These are phyloP conservation scores for Fusarium sp. DNA, from an alignment of 2,329 filamentous ascomycete species.

Conservation along the genomic window DNA sequence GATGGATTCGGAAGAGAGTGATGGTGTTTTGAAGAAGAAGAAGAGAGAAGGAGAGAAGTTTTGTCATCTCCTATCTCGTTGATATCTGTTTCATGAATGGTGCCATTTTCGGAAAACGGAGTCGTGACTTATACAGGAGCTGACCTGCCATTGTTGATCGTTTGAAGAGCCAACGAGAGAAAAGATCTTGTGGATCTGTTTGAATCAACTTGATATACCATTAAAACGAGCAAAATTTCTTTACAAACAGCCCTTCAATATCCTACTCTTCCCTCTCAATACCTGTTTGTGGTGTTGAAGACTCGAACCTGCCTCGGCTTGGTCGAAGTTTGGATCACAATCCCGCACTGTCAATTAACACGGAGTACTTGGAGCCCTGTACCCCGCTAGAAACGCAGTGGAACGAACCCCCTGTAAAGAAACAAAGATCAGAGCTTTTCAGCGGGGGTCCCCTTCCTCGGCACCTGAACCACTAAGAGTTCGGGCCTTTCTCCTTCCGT, in stretches of 20 bases:
- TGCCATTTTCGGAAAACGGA: conserved; percentile 12
- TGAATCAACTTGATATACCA: background rate
- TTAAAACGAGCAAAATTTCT: background rate
- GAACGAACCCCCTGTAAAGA: conserved; percentile 25
- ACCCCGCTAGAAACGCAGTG: conserved; percentile 32
- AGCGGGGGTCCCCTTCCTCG: conserved; percentile 20
- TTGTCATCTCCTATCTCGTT: background rate
- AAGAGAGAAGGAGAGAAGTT: background rate
- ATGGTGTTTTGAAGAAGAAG: background rate
- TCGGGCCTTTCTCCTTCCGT: background rate
- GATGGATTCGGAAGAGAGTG: background rate
- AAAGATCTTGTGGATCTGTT: background rate
- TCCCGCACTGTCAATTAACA: conserved; percentile 31
- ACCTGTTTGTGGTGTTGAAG: background rate
- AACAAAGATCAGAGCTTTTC: conserved; percentile 25
- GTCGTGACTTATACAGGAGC: conserved; percentile 3
- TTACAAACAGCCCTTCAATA: background rate
- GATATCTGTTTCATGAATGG: conserved; percentile 5
- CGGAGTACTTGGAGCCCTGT: conserved; percentile 13
- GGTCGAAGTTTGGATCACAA: conserved; percentile 4
- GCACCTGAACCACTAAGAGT: conserved; percentile 27
- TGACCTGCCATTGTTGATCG: conserved; percentile 12
- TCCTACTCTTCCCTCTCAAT: background rate
- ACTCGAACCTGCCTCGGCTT: background rate
- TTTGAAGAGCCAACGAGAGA: background rate